A percentile compares a stretch with the other conserved stretches of the same genome.
These are phyloP conservation scores for Saccharomycopsis vini DNA, from an alignment of 805 yeast genomes.

Conservation along the genomic window DNA sequence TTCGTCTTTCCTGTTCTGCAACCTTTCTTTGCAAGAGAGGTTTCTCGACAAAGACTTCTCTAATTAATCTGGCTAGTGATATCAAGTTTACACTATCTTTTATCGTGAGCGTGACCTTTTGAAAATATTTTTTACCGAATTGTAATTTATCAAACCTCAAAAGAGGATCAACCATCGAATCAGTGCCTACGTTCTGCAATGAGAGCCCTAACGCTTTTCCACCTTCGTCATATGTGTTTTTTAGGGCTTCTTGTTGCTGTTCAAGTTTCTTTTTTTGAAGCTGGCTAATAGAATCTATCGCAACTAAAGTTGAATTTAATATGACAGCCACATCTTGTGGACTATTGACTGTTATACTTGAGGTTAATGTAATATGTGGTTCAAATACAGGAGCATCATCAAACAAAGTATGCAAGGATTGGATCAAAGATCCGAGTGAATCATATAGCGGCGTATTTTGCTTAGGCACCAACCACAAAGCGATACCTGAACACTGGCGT, in stretches of 20 bases:
- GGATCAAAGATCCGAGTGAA: slow-evolving; percentile 47
- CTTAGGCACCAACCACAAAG: slow-evolving; percentile 73
- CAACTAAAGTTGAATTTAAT: slow-evolving; percentile 50
- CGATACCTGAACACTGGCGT: slow-evolving; percentile 36
- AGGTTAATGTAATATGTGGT: slow-evolving; percentile 71
- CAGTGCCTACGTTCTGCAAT: not conserved
- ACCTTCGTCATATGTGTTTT: not conserved
- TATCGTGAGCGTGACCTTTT: slow-evolving; percentile 27
- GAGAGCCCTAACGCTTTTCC: too few species aligned
- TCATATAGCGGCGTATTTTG: slow-evolving; percentile 45
- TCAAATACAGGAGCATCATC: slow-evolving; percentile 61
- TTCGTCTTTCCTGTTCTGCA: not conserved
- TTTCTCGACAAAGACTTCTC: slow-evolving; percentile 20
- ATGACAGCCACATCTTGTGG: slow-evolving; percentile 52
- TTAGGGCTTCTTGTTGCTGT: not conserved
- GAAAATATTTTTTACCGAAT: slow-evolving; percentile 17
- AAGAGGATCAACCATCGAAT: slow-evolving; percentile 4
- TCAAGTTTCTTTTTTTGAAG: slow-evolving; percentile 19
- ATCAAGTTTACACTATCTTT: slow-evolving; percentile 34
- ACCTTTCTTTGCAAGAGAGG: slow-evolving; percentile 3
- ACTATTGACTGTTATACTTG: slow-evolving; percentile 43
- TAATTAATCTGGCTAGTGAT: slow-evolving; percentile 26
- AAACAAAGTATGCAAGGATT: slow-evolving; percentile 61
- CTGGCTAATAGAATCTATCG: slow-evolving; percentile 34
- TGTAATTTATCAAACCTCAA: slow-evolving; percentile 10